Conservation (phyloP, 2,329 filamentous ascomycete species). For the Pseudogymnoascus sp. region DNA sequence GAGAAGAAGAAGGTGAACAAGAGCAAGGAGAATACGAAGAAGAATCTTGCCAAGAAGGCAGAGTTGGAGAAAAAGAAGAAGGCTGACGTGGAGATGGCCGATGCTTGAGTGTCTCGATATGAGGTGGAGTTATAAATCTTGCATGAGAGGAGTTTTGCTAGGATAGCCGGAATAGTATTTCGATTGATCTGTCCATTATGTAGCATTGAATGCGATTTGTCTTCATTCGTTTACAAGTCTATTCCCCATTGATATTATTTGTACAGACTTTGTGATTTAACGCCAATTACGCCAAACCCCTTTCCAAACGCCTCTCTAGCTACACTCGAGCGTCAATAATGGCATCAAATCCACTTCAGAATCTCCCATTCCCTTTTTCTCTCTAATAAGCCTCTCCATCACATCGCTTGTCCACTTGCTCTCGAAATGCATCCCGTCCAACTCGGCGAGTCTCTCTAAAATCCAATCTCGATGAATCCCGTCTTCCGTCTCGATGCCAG, state of each 20-base stretch:
- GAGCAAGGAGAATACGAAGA: slow-evolving; percentile 16
- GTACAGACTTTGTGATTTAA: neutral
- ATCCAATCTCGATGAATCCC: slow-evolving; percentile 30
- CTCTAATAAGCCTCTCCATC: neutral
- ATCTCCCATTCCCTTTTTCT: neutral
- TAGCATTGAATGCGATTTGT: too few species aligned
- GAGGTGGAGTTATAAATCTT: neutral
- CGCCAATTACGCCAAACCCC: neutral
- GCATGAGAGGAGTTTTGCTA: slow-evolving; percentile 3
- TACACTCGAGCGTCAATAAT: neutral
- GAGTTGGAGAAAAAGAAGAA: slow-evolving; percentile 5
- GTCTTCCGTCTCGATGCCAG: slow-evolving; percentile 31
- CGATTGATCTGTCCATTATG: neutral
- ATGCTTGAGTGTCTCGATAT: slow-evolving; percentile 5
- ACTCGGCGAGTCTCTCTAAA: slow-evolving; percentile 17
- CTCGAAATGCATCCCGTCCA: slow-evolving; percentile 2
- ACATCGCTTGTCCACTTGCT: neutral
- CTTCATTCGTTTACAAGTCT: too few species aligned
- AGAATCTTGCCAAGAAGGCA: slow-evolving; percentile 9
- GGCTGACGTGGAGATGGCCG: slow-evolving; percentile 1
- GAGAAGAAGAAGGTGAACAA: slow-evolving; percentile 22
- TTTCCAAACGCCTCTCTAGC: neutral
- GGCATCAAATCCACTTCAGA: neutral
- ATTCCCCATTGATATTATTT: too few species aligned
- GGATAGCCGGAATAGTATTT: slow-evolving; percentile 6